Conservation (phyloP, 1,284 basidiomycete genomes). For the Melampsora americana region DNA sequence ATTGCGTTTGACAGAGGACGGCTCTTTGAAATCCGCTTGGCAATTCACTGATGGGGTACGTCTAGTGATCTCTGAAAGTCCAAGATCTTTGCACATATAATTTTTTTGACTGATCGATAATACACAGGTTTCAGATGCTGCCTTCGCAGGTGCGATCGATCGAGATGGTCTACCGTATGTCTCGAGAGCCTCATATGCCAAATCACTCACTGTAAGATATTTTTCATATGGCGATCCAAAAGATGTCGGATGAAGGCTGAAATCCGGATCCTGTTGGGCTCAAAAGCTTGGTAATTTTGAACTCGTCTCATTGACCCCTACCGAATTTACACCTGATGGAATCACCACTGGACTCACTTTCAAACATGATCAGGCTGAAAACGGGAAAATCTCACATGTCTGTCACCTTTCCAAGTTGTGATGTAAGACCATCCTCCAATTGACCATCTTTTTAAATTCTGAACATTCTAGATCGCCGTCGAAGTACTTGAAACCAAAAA, state of each 20-base stretch:
- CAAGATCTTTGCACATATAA: neutral
- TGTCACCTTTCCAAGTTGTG: neutral
- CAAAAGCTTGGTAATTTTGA: constrained; percentile 31
- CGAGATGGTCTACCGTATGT: constrained; percentile 41
- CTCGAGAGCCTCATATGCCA: constrained; percentile 29
- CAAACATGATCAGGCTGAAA: constrained; percentile 15
- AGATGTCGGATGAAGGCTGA: too few species aligned
- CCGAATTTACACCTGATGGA: constrained; percentile 36
- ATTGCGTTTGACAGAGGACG: neutral
- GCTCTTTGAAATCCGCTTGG: constrained; percentile 32
- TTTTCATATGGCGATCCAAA: neutral
- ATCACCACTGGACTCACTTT: constrained; percentile 37
- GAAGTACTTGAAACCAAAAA: constrained; percentile 29
- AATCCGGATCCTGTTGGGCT: too few species aligned
- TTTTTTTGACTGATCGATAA: neutral
- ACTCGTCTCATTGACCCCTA: constrained; percentile 34
- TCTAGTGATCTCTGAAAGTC: neutral
- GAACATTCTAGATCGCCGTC: constrained; percentile 29
- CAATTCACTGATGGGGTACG: constrained; percentile 28
- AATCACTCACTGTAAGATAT: neutral
- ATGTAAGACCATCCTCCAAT: neutral
- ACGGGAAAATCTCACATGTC: constrained; percentile 32
- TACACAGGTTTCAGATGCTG: neutral
- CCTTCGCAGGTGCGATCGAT: constrained; percentile 37
- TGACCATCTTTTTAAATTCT: neutral